Evolutionary conservation across 2,329 filamentous ascomycete genomes (phyloP).

Genomic region (Sporothrix luriei): DNA sequence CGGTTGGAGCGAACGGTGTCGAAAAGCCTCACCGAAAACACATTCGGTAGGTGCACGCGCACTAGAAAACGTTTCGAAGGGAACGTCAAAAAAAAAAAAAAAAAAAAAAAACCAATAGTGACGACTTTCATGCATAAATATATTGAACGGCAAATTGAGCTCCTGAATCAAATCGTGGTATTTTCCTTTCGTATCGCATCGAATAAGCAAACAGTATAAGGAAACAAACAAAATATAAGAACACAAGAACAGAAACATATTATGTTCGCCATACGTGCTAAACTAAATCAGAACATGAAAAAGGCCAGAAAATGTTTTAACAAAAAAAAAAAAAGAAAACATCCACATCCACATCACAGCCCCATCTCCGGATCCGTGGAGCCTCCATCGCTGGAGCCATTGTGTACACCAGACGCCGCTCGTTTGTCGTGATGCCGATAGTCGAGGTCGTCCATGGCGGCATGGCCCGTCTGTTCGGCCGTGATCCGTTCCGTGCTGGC

Average conservation of each 20-base stretch:
- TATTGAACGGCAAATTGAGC: too few species aligned
- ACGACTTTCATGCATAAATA: too few species aligned
- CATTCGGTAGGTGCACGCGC: neutral
- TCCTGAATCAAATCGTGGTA: neutral
- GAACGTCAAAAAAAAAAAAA: too few species aligned
- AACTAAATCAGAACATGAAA: neutral
- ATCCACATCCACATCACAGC: neutral
- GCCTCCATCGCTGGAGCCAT: slow-evolving; percentile 15
- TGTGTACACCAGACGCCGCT: neutral
- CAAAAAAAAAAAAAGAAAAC: too few species aligned
- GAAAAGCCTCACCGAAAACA: slow-evolving; percentile 7
- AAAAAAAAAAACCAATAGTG: too few species aligned
- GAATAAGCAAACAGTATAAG: neutral
- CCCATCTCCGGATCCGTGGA: slow-evolving; percentile 8
- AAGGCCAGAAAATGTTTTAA: neutral
- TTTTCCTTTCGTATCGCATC: neutral
- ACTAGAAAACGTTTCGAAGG: neutral
- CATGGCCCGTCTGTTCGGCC: neutral
- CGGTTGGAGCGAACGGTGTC: neutral
- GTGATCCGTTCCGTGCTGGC: slow-evolving; percentile 34
- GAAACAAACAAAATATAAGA: neutral
- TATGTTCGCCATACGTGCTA: too few species aligned
- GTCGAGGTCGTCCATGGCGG: slow-evolving; percentile 15
- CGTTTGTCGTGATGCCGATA: neutral
- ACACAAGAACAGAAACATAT: too few species aligned